Base-by-base conservation (phyloP, 441 rosid genomes). In the Bruguiera hainesii region DNA sequence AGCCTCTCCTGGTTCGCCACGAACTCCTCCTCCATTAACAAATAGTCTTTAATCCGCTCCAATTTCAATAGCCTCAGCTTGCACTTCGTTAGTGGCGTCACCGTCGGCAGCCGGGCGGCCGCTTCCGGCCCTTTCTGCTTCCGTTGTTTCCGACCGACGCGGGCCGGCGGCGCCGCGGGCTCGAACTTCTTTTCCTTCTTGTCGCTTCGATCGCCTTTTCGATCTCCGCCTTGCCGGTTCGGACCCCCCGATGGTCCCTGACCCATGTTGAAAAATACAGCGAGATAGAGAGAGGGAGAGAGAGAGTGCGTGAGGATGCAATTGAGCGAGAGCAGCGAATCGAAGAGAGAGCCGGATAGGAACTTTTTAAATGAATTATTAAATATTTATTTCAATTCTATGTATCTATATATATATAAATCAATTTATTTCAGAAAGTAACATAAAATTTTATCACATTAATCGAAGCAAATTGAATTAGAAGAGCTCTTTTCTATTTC, bases 11-110 rank as follows among this genome's bases (percentile, higher is more conserved):
- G 93, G 63, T 85, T 89, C 60, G 91, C 79, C 15, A 91, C 96
- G 57, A 91, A 91, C 80, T 89, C 97, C 67, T 91, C 97, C 77
- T 91, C 97, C 98, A 91, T 91, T 50, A 91, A 59, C 58, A 91
- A 74, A 61, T 91, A 89, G 69, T 89, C 98, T 80, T 91, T 91
- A 74, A 88, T 81, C 66, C 93, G 83, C 75, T 89, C 96, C 71
- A 89, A 61, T 71, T 91, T 91, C 0, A 91, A 77, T 10, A 91
- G 74, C 58, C 94, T 63, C 6, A 91, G 96, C 79, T 89, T 91
- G 67, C 94, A 91, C 67, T 91, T 91, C 2, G 87, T 82, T 19
- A 85, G 74, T 5, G 94, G 94, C 29, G 94, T 89, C 29, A 89
- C 96, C 10, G 84, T 80, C 7, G 96, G 96, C 2, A 91, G 79